phyloP scores from a whole-genome alignment of 495 filamentous ascomycete genomes.

The Xylaria bambusicola region DNA sequence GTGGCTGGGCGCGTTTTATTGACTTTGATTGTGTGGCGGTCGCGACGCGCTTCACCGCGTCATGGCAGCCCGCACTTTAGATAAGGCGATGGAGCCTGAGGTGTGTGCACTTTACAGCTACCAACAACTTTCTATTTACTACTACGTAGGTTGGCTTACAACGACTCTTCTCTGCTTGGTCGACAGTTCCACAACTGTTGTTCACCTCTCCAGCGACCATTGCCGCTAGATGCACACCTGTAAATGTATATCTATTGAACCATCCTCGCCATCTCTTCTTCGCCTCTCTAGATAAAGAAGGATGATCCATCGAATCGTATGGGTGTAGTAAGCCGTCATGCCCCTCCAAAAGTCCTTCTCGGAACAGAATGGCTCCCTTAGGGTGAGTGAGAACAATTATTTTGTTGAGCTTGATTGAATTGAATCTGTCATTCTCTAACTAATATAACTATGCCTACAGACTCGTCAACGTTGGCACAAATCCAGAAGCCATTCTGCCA shows the following conservation, averaged over 20 bases:
- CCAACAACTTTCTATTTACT: too few species aligned
- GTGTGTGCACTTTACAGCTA: too few species aligned
- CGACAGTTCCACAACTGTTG: not conserved
- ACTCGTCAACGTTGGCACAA: slow-evolving; percentile 51
- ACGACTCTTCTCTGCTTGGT: not conserved
- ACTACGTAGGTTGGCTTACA: not conserved
- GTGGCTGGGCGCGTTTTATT: slow-evolving; percentile 29
- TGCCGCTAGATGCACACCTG: too few species aligned
- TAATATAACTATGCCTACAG: slow-evolving; percentile 3
- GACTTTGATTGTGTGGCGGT: not conserved
- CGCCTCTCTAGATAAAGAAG: slow-evolving; percentile 8
- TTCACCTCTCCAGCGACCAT: too few species aligned
- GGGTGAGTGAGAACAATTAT: too few species aligned
- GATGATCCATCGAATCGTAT: too few species aligned
- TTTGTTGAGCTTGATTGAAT: too few species aligned
- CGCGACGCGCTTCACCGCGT: slow-evolving; percentile 19
- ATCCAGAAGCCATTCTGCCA: slow-evolving; percentile 48
- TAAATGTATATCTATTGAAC: not conserved
- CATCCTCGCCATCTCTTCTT: not conserved
- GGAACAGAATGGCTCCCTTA: slow-evolving; percentile 40
- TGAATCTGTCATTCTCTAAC: too few species aligned
- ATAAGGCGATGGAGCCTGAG: too few species aligned
- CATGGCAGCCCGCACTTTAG: slow-evolving; percentile 8
- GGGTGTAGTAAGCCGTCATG: slow-evolving; percentile 32
- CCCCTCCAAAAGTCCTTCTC: slow-evolving; percentile 56